phyloP scores from a whole-genome alignment of 2,329 filamentous ascomycete species.

The Pseudopithomyces maydicus region DNA sequence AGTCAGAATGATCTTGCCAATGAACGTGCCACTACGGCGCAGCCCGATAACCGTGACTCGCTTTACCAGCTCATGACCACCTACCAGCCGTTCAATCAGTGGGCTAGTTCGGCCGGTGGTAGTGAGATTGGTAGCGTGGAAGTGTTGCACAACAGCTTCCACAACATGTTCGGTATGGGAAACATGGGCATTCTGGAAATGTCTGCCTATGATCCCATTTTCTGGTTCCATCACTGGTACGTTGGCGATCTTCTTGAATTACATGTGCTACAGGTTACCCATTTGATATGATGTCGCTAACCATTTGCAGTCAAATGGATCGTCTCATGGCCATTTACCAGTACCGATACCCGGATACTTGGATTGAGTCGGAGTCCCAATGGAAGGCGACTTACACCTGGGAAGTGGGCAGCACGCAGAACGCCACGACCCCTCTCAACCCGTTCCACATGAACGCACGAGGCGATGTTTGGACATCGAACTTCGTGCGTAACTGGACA shows the following conservation, averaged over 20 bases:
- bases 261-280: background rate
- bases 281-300: background rate
- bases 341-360: constrained; percentile 39
- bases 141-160: constrained; percentile 37
- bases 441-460: constrained; percentile 41
- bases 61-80: constrained; percentile 40
- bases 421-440: constrained; percentile 25
- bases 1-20: constrained; percentile 36
- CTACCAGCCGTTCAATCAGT: constrained; percentile 38
- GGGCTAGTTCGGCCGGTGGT: constrained; percentile 38
- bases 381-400: constrained; percentile 29
- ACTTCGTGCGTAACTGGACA: constrained; percentile 31
- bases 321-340: constrained; percentile 34
- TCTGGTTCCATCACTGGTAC: constrained; percentile 40
- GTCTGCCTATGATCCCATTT: constrained; percentile 38
- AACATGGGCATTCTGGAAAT: constrained; percentile 40
- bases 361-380: constrained; percentile 29
- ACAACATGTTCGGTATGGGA: constrained; percentile 49
- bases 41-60: constrained; percentile 36
- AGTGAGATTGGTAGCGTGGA: constrained; percentile 39
- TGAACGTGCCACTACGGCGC: constrained; percentile 27
- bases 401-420: constrained; percentile 23
- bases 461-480: constrained; percentile 37
- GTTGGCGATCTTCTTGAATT: background rate
- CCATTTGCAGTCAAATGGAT: constrained; percentile 26